Evolutionary conservation across 116 monocot genomes (phyloP).

Genomic region (Cymodocea nodosa): DNA sequence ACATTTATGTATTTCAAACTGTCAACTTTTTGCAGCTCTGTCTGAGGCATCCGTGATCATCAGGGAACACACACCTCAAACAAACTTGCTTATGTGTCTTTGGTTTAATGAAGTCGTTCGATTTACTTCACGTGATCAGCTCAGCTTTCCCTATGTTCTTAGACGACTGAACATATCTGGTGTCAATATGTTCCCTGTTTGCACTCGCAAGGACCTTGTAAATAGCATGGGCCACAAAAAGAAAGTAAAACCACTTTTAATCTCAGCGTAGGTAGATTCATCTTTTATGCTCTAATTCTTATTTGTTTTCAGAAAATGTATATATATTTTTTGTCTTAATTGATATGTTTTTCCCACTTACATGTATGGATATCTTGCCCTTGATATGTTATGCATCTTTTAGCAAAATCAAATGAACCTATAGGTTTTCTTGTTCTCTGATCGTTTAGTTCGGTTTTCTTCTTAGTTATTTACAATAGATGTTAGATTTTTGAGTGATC

Average conservation of each 20-base stretch:
- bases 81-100: conserved; percentile 66
- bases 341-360: no score
- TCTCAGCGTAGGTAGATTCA: not conserved
- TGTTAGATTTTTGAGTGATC: no score
- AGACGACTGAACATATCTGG: conserved; percentile 42
- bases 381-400: no score
- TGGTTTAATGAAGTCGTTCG: conserved; percentile 99
- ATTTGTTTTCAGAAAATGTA: no score
- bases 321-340: no score
- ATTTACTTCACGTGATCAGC: conserved; percentile 92
- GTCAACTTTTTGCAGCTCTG: conserved; percentile 38
- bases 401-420: no score
- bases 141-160: conserved; percentile 85
- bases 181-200: conserved; percentile 91
- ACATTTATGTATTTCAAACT: not conserved
- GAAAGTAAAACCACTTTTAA: conserved; percentile 71
- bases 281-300: no score
- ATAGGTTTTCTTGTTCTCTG: no score
- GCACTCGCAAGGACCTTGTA: conserved; percentile 82
- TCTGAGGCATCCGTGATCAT: conserved; percentile 91
- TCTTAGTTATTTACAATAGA: no score
- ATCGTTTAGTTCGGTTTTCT: no score
- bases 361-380: no score
- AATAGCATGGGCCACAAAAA: conserved; percentile 84
- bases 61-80: conserved; percentile 56